phyloP scores from a whole-genome alignment of 1,139 yeast genomes.

The Taphrina flavorubra region DNA sequence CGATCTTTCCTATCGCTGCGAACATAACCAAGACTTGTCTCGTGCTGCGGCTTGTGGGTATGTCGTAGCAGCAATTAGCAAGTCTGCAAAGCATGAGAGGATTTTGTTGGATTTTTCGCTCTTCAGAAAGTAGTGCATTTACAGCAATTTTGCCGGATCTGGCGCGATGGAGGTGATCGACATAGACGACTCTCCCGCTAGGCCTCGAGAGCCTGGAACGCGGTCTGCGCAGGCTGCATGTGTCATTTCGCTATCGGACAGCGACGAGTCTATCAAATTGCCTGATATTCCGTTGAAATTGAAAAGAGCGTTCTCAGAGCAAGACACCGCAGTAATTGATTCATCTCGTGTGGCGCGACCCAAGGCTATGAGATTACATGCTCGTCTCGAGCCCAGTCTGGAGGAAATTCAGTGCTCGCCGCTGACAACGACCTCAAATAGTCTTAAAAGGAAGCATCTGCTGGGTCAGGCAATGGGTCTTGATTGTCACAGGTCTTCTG shows the following conservation, averaged over 20 bases:
- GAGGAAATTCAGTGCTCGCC: neutral
- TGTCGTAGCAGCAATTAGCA: no score
- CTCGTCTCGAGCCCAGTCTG: neutral
- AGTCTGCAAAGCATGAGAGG: no score
- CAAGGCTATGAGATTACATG: neutral
- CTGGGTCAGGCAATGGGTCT: neutral
- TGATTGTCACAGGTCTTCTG: neutral
- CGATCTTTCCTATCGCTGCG: no score
- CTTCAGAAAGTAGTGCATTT: no score
- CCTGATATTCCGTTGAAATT: neutral
- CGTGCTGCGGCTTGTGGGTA: no score
- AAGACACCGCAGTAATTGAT: neutral
- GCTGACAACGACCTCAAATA: no score
- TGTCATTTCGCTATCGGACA: slow-evolving; percentile 3
- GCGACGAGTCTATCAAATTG: slow-evolving; percentile 1
- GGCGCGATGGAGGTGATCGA: slow-evolving; percentile 13
- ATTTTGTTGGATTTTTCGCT: no score
- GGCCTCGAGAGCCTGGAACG: neutral
- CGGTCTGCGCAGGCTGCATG: neutral
- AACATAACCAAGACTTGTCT: no score
- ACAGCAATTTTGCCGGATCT: neutral
- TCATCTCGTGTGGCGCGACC: neutral
- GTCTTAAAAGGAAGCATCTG: neutral
- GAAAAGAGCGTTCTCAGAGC: neutral
- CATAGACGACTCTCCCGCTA: slow-evolving; percentile 9